Base-by-base conservation (phyloP, 2,329 filamentous ascomycete species). In the Periconia digitata region DNA sequence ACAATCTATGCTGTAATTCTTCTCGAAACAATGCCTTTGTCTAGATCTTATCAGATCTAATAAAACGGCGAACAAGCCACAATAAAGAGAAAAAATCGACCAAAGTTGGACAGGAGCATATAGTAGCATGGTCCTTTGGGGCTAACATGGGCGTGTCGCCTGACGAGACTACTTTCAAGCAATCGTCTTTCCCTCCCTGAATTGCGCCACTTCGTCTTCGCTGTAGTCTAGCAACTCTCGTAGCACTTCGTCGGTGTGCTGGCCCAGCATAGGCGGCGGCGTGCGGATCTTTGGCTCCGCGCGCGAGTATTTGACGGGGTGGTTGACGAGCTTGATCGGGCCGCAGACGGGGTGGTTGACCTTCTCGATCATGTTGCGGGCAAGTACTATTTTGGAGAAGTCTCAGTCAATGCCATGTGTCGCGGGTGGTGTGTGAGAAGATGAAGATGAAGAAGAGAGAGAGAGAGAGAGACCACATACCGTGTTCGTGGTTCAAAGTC, bases 271-370 rank as follows among this genome's bases (percentile, higher is more conserved):
- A 1, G 94, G 94, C 20, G 94, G 94, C 29, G 89, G 82, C 2
- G 77, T 86, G 21, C 92, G 79, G 29, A 95, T 85, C 8, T 82
- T 82, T 0, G 91, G 90, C 60, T 83, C 84, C 21, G 85, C 88
- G 58, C 92, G 84, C 5, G 91, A 96, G 70, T 92, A 95, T 70
- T 97, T 97, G 51, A 97, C 86, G 0, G 94, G 94, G 1, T 91
- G 92, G 66, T 95, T 96, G 46, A 99, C 86, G 65, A 97, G 76
- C 72, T 90, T 92, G 54, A 97, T 85, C 1, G 85, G 81, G 0
- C 94, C 94, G 67, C 92, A 96, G 12, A 79, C 78, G 7, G 82
- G 82, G 67, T 99, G 94, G 0, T 95, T 82, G 41, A 96, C 78
- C 67, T 95, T 86, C 8, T 89, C 83, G 2, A 97, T 87, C 94